Evolutionary conservation across 768 basidiomycete genomes (phyloP), one percentile per base, ranked within the genome.

Genomic region (Phlebiopsis gigantea): DNA sequence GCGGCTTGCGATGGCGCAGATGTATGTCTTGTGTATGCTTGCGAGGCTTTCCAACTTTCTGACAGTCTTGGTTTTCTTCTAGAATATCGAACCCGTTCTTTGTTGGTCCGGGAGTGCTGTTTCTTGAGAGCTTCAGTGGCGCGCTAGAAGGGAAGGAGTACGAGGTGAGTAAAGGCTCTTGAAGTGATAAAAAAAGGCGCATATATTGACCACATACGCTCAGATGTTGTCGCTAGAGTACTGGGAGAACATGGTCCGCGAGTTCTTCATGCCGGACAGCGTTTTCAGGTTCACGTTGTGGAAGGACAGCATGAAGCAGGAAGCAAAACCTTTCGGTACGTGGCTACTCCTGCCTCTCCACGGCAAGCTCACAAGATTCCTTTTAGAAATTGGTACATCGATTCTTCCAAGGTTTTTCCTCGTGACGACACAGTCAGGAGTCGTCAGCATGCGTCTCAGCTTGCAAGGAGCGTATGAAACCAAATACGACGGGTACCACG

Each of bases 301-400:
- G 90, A 89, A 89, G 66, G 90, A 91, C 68, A 90, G 88, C 63
- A 81, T 84, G 65, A 79, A 77, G 62, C 79, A 77, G 24, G 91
- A 92, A 65, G 89, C 90, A 29, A 93, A 90, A 64, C 86, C 86
- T 8, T 91, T 93, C 63, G 89, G 90, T 92, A 54, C 47, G 87
- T 73, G 30, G 1, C n/a, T 30, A 25, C 31, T 39, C 26, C n/a
- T 6, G 31, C 53, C 25, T 26, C 30, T n/a, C 53, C 19, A 22
- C 52, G 24, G 48, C 5, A 25, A 39, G 17, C 34, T 14, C 34
- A 17, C 8, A 17, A 9, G n/a, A 17, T 29, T 31, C 34, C 26
- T 46, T 55, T 21, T 67, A 92, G 90, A 92, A 73, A 88, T 93
- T 60, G 85, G 85, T 52, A 81, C 84, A 44, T 86, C 84, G 25